These are phyloP conservation scores for Nematocida sp. DNA, from an alignment of 371 early-diverging fungal species.

Conservation along the genomic window DNA sequence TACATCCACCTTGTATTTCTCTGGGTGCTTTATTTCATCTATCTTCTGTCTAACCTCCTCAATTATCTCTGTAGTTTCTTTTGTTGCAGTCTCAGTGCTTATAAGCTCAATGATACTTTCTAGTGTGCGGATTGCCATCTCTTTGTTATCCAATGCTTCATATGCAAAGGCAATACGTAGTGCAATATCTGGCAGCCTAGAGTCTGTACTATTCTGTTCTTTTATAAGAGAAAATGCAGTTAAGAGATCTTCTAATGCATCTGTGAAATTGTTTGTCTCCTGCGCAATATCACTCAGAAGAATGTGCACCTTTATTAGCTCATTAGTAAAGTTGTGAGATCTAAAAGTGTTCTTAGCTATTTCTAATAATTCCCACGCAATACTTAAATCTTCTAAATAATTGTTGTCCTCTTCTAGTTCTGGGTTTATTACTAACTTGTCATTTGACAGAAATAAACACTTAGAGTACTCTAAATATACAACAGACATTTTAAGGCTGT, in stretches of 20 bases:
- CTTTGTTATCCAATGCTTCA: constrained; percentile 15
- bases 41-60: constrained; percentile 17
- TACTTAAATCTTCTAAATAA: constrained; percentile 68
- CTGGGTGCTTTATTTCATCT: constrained; percentile 26
- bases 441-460: constrained; percentile 61
- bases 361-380: constrained; percentile 68
- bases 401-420: constrained; percentile 49
- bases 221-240: constrained; percentile 12
- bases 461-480: constrained; percentile 68
- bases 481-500: constrained; percentile 42
- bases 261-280: constrained; percentile 64
- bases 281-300: constrained; percentile 64
- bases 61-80: constrained; percentile 32
- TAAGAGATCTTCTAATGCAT: constrained; percentile 51
- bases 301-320: constrained; percentile 51
- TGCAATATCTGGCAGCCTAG: constrained; percentile 4
- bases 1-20: constrained; percentile 20
- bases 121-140: constrained; percentile 14
- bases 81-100: neutral
- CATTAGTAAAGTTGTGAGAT: constrained; percentile 45
- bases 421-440: constrained; percentile 50
- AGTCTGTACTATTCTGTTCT: neutral
- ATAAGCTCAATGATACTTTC: constrained; percentile 9
- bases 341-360: constrained; percentile 58
- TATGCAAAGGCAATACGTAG: constrained; percentile 30